Percentiles rank a stretch among this genome's conserved stretches.
Conservation (phyloP, 2,329 filamentous ascomycete genomes). For the Cladosporium halotolerans region DNA sequence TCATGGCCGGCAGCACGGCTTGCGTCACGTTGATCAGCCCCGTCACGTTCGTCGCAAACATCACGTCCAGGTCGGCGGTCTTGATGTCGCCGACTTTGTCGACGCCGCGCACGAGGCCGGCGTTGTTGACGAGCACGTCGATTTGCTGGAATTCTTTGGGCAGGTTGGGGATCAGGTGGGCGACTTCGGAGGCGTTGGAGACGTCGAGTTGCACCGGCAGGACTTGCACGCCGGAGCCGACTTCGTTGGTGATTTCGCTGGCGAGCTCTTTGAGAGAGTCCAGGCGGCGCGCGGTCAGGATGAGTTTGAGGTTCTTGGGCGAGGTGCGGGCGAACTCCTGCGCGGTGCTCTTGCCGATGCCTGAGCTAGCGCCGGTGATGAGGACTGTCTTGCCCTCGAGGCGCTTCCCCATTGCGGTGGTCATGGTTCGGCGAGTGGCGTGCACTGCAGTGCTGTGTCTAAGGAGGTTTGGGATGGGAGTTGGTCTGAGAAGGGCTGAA, state of each 20-base stretch:
- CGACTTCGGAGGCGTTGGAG: conserved; percentile 69
- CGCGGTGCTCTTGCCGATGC: conserved; percentile 79
- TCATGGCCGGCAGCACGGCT: conserved; percentile 76
- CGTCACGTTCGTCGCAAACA: conserved; percentile 91
- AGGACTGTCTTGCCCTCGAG: conserved; percentile 89
- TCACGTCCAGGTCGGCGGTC: conserved; percentile 72
- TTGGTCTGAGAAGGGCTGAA: background rate
- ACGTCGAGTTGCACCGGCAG: conserved; percentile 81
- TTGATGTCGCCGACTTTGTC: conserved; percentile 78
- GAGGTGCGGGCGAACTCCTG: conserved; percentile 86
- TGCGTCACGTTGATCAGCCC: conserved; percentile 97
- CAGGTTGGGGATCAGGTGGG: conserved; percentile 63
- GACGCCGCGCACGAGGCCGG: conserved; percentile 82
- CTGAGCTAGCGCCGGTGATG: conserved; percentile 86
- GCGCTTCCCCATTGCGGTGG: conserved; percentile 68
- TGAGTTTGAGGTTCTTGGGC: conserved; percentile 70
- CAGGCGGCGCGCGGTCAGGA: conserved; percentile 80
- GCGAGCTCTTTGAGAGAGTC: conserved; percentile 73
- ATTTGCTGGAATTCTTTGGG: conserved; percentile 79
- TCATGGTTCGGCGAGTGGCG: conserved; percentile 44
- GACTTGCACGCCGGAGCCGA: conserved; percentile 74
- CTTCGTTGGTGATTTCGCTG: conserved; percentile 66
- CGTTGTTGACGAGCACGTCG: conserved; percentile 91
- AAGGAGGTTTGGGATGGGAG: conserved; percentile 1
- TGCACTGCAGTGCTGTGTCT: background rate